Base-by-base conservation (phyloP, 805 yeast genomes). In the Ogataea methanolica region DNA sequence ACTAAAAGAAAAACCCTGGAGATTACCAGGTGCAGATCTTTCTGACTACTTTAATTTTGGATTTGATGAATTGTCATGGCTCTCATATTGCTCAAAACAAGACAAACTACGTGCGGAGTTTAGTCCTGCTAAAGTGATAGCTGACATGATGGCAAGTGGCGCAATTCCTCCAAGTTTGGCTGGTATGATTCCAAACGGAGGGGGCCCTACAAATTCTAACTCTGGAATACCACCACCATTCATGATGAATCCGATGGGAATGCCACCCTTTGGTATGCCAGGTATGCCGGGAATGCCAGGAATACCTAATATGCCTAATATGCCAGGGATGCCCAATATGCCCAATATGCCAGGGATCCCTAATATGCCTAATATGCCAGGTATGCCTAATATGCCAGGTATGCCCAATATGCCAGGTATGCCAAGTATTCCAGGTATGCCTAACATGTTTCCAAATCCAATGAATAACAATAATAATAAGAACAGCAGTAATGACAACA, bases 21-120 rank as follows among this genome's bases (percentile, higher is more conserved):
- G 99, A 62, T 82, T 87, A 54, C 97, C 98, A 1, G 99, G 98
- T 36, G 96, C 96, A 4, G 97, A 94, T 67, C 70, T 88, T 37
- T 79, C 96, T 7, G 98, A 94, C 66, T 95, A 90, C 67, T 94
- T 94, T 74, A 94, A 94, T 69, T 94, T 82, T 61, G 99, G 99
- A 1, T 94, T 94, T 62, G 96, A 94, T 63, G 99, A 94, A 70
- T 78, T 87, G 55, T 86, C 97, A 15, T 94, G 99, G 99, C 82
- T 86, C 46, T 89, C 91, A 22, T 94, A 94, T 68, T 83, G 96
- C 56, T 74, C 83, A 38, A 89, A 88, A 64, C 97, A 91, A 61
- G 96, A 91, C 64, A 83, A 81, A 55, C 60, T 85, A 42, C 76
- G 94, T 46, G 83, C 83, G 6, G 91, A 86, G 50, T 91, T 82